A percentile compares a stretch with the other conserved stretches of the same genome.
phyloP scores from a whole-genome alignment of 2,329 filamentous ascomycete species.

The Daldinia sp. region DNA sequence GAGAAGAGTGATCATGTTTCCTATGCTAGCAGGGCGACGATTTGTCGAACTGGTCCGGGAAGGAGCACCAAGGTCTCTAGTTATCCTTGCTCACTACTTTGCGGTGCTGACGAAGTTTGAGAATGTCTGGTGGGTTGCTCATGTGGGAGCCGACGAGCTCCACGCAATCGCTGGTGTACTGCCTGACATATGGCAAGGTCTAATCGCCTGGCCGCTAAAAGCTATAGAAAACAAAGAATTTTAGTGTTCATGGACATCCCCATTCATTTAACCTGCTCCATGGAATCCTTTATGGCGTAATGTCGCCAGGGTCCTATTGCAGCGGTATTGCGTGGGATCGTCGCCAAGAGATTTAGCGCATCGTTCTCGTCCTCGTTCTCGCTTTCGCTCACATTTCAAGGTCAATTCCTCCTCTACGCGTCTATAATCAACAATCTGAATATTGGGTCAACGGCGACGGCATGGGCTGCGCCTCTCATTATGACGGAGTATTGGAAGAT shows the following conservation, averaged over 20 bases:
- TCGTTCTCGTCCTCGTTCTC: constrained; percentile 41
- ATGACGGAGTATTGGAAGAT: background rate
- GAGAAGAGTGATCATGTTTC: constrained; percentile 34
- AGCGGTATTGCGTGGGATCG: background rate
- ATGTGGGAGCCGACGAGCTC: constrained; percentile 46
- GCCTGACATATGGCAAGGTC: constrained; percentile 30
- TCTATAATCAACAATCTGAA: background rate
- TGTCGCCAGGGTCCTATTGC: background rate
- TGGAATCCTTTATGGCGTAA: constrained; percentile 8
- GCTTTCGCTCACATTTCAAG: constrained; percentile 16
- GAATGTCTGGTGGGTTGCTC: constrained; percentile 56
- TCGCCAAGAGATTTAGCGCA: constrained; percentile 14
- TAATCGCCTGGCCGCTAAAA: constrained; percentile 35
- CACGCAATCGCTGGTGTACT: constrained; percentile 42
- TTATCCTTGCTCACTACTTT: constrained; percentile 64
- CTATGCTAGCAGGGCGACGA: constrained; percentile 33
- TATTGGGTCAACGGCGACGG: background rate
- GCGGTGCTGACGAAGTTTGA: constrained; percentile 60
- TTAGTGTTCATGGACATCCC: background rate
- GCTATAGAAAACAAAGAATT: constrained; percentile 23
- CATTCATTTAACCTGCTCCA: background rate
- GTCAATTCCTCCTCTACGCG: background rate
- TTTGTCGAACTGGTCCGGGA: constrained; percentile 34
- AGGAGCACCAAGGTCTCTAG: constrained; percentile 51
- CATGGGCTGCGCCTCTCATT: background rate